These are phyloP conservation scores for Coemansia sp. DNA, from an alignment of 192 early-diverging fungal genomes.

Conservation along the genomic window DNA sequence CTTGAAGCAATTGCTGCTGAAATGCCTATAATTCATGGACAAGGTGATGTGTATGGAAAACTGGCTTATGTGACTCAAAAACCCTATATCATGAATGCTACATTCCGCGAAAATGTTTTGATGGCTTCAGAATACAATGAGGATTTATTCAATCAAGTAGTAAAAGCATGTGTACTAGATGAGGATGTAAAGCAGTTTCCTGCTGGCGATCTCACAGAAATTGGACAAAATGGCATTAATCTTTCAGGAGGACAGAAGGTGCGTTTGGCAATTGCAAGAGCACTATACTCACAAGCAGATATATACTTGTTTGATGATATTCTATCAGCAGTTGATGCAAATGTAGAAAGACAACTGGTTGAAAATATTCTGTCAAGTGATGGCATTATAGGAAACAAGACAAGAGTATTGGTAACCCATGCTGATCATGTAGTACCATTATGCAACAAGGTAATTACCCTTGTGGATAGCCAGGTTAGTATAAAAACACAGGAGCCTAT, in stretches of 20 bases:
- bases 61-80: slow-evolving; percentile 43
- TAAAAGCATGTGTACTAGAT: slow-evolving; percentile 59
- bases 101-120: too few species aligned
- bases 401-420: too few species aligned
- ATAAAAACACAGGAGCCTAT: slow-evolving; percentile 22
- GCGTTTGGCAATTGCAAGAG: slow-evolving; percentile 63
- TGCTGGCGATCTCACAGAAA: slow-evolving; percentile 52
- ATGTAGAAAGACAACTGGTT: background rate
- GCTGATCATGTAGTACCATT: slow-evolving; percentile 72
- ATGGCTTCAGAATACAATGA: too few species aligned
- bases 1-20: slow-evolving; percentile 65
- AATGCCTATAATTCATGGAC: slow-evolving; percentile 72
- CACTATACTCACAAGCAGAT: slow-evolving; percentile 62
- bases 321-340: too few species aligned
- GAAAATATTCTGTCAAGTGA: background rate
- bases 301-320: slow-evolving; percentile 53
- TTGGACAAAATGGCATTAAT: slow-evolving; percentile 61
- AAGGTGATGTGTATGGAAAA: slow-evolving; percentile 66
- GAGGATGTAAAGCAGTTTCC: slow-evolving; percentile 26
- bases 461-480: slow-evolving; percentile 66
- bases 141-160: too few species aligned
- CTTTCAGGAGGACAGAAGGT: too few species aligned
- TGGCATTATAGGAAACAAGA: slow-evolving; percentile 24
- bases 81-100: slow-evolving; percentile 51
- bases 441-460: slow-evolving; percentile 64